A percentile compares a stretch with the other conserved stretches of the same genome.
phyloP scores from a whole-genome alignment of 805 yeast species.

The Barnettozyma wickerhamii region DNA sequence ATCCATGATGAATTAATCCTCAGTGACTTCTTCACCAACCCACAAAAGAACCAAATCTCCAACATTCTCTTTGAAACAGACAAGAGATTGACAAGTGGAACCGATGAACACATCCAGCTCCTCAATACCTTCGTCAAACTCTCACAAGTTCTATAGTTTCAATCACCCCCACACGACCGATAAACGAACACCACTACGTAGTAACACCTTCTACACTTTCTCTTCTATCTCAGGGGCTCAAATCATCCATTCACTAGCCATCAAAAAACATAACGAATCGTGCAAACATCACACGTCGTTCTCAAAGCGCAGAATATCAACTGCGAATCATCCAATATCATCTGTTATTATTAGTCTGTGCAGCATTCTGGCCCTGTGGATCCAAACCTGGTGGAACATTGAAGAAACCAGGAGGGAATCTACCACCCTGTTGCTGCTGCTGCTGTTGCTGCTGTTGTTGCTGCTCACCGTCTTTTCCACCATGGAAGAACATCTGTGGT shows the following conservation, averaged over 20 bases:
- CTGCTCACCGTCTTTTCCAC: constrained; percentile 11
- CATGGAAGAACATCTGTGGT: constrained; percentile 10
- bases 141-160: constrained; percentile 33
- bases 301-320: no score
- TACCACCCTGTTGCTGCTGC: constrained; percentile 7
- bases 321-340: no score
- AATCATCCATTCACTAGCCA: not conserved
- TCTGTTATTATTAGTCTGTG: constrained; percentile 3
- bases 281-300: no score
- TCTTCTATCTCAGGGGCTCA: not conserved
- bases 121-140: constrained; percentile 57
- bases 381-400: constrained; percentile 19
- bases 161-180: no score
- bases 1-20: constrained; percentile 63
- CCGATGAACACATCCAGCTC: constrained; percentile 83
- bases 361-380: constrained; percentile 8
- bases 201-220: no score
- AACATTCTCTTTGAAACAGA: constrained; percentile 69
- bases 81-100: constrained; percentile 70
- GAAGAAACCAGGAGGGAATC: constrained; percentile 24
- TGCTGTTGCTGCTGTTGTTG: constrained; percentile 9
- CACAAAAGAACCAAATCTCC: constrained; percentile 63
- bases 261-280: not conserved
- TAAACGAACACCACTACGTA: no score
- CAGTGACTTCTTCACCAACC: constrained; percentile 44